Conservation (phyloP, 345 rosid species). For the Euphorbia tirucalli region DNA sequence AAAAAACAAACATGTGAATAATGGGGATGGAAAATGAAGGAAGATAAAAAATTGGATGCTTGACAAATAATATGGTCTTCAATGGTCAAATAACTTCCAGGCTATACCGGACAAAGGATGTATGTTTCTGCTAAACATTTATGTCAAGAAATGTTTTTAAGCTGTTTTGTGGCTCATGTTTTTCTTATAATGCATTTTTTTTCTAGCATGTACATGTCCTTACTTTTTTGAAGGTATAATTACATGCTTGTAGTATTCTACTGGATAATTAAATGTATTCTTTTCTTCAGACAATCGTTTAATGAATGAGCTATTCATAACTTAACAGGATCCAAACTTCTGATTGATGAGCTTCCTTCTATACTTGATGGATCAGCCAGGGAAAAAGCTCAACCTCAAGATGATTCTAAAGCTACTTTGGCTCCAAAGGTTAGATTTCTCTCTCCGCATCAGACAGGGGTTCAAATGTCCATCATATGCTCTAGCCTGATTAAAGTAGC, state of each 20-base stretch:
- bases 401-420: constrained; percentile 76
- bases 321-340: constrained; percentile 75
- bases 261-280: background rate
- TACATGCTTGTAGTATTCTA: background rate
- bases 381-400: constrained; percentile 74
- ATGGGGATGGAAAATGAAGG: background rate
- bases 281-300: constrained; percentile 1
- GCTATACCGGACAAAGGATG: background rate
- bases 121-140: background rate
- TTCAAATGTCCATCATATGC: background rate
- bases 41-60: background rate
- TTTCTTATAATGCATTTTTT: background rate
- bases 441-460: background rate
- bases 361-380: constrained; percentile 76
- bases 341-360: constrained; percentile 65
- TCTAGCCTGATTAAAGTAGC: background rate
- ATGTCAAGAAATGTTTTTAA: background rate
- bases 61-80: background rate
- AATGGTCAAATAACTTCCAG: background rate
- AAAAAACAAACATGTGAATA: background rate
- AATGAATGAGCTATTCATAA: constrained; percentile 7
- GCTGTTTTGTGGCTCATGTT: background rate
- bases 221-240: constrained; percentile 1
- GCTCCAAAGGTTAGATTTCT: constrained; percentile 71
- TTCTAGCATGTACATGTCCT: background rate